Conservation (phyloP, 805 yeast species). For the Starmerella scarabaei region DNA sequence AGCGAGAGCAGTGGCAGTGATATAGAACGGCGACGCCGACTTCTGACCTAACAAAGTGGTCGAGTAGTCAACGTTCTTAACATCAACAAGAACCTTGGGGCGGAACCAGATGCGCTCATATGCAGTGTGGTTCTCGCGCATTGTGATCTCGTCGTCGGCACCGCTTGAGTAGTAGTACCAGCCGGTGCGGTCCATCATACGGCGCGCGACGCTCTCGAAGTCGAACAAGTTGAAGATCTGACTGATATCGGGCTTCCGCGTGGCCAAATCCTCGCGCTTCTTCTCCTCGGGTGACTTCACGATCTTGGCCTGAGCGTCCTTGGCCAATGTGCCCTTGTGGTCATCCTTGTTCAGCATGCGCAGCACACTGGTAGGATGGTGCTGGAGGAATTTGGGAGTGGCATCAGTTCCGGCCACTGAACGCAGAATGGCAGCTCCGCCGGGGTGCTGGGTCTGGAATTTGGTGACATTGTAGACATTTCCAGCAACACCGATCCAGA, state of each 20-base stretch:
- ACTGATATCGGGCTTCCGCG: constrained; percentile 51
- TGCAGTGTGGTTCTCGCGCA: constrained; percentile 83
- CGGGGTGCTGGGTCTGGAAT: constrained; percentile 47
- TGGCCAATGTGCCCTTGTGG: constrained; percentile 43
- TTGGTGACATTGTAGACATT: constrained; percentile 68
- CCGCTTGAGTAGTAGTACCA: constrained; percentile 93
- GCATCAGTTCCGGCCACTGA: constrained; percentile 62
- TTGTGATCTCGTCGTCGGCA: constrained; percentile 80
- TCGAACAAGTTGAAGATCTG: constrained; percentile 69
- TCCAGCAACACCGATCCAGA: constrained; percentile 77
- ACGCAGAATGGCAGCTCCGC: constrained; percentile 43
- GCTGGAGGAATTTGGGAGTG: constrained; percentile 69
- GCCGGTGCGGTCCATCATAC: constrained; percentile 61
- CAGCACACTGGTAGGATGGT: constrained; percentile 83
- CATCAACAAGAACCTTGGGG: constrained; percentile 77
- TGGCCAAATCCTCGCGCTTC: constrained; percentile 29
- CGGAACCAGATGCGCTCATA: constrained; percentile 79
- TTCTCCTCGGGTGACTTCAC: constrained; percentile 14
- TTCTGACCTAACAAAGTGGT: constrained; percentile 66
- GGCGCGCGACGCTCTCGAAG: constrained; percentile 75
- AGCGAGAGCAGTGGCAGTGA: constrained; percentile 86
- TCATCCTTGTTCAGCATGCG: constrained; percentile 46
- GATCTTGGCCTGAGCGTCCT: constrained; percentile 5
- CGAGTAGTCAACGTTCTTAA: constrained; percentile 51
- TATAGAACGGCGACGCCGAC: constrained; percentile 67